Conservation (phyloP, 192 early-diverging fungal species). For the Coemansia erecta region DNA sequence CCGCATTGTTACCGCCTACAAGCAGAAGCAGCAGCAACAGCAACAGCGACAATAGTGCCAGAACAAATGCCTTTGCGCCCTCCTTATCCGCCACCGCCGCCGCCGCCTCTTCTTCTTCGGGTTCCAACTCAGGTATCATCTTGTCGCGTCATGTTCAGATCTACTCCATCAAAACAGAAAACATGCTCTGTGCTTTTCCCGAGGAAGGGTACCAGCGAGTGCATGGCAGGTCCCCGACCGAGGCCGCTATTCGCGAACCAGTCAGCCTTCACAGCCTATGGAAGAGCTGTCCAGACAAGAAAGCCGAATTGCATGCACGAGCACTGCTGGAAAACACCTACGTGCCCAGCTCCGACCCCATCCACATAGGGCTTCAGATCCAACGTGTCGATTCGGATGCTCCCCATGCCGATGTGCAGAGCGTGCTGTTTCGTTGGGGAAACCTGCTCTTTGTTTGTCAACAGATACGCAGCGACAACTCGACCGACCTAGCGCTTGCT, state of each 20-base stretch:
- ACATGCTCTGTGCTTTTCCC: conserved; percentile 47
- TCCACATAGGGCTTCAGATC: conserved; percentile 38
- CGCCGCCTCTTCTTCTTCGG: conserved; percentile 3
- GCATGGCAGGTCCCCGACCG: conserved; percentile 19
- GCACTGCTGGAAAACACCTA: conserved; percentile 21
- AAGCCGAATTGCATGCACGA: conserved; percentile 16
- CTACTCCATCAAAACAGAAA: conserved; percentile 35
- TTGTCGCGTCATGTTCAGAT: conserved; percentile 48
- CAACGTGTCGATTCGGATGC: conserved; percentile 4
- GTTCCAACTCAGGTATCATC: conserved; percentile 10
- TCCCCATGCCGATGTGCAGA: conserved; percentile 23
- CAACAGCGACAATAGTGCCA: conserved; percentile 7
- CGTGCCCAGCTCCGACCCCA: conserved; percentile 28
- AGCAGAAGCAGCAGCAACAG: conserved; percentile 8
- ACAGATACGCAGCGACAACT: conserved; percentile 35
- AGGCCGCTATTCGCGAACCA: conserved; percentile 17
- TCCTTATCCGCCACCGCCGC: background rate
- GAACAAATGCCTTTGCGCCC: background rate
- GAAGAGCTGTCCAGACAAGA: conserved; percentile 30
- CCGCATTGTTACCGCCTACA: background rate
- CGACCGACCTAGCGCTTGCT: conserved; percentile 10
- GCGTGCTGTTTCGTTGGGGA: conserved; percentile 52
- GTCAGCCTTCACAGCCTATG: conserved; percentile 23
- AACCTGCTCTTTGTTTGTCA: conserved; percentile 50
- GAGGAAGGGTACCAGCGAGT: conserved; percentile 42